Base-by-base conservation (phyloP, 225 moss, liverwort and hornwort species). In the Polytrichum formosum region DNA sequence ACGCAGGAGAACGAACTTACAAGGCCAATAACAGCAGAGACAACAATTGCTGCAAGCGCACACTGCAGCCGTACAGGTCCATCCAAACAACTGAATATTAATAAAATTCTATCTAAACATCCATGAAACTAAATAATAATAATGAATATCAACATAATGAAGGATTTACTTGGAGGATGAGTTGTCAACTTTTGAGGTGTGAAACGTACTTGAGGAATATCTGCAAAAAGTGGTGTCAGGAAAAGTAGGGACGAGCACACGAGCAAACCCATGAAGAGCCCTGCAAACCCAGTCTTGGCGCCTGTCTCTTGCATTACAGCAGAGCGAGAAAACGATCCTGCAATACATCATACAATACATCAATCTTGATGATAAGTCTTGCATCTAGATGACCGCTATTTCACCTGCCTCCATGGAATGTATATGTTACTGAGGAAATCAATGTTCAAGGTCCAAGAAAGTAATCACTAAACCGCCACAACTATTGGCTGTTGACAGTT, bases 241-340 rank as follows among this genome's bases (percentile, higher is more conserved):
- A 94, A 91, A 18, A 92, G 69, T 55, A 98, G 80, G 69, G 91
- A 64, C 23, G 79, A 83, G 59, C 88, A 76, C 55, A 88, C 86
- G 31, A 98, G 61, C 62, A 91, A 6, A 70, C 91, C 94, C 65
- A 90, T 79, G 26, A 92, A 81, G 9, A 98, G 0, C 56, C 92
- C 94, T 59, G 82, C 81, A 31, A 98, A 65, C 64, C 97, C 97
- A 5, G 91, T 85, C 73, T 76, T 88, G 37, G 92, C 92, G 72
- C 91, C 97, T 74, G 92, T 88, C 65, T 98, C 97, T 72, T 94
- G 90, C 90, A 91, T 90, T 28, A 98, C 97, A 71, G 97, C 97
- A 63, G 97, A 98, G 77, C 97, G 88, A 61, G 97, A 94, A 79
- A 98, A 98, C 22, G 97, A 98, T 70, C 97, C 97, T 82, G 88